Percentiles rank a stretch among this genome's conserved stretches.
Conservation (phyloP, 2,329 filamentous ascomycete species). For the Ophiostoma novo-ulmi region DNA sequence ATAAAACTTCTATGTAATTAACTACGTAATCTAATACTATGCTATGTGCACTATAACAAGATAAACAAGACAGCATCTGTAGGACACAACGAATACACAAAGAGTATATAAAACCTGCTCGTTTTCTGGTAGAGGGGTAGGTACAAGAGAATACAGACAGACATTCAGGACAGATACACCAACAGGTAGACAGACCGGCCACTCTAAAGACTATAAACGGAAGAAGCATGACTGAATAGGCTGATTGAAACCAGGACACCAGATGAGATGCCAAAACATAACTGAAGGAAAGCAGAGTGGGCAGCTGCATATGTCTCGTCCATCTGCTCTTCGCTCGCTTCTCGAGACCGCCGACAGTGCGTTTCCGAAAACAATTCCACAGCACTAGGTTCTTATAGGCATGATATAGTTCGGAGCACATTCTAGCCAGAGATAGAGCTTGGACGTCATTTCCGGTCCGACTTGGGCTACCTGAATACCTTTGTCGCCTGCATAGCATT, state of each 20-base stretch:
- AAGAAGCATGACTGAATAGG: too few species aligned
- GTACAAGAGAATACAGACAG: background rate
- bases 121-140: background rate
- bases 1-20: too few species aligned
- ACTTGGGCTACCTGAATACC: background rate
- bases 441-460: background rate
- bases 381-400: background rate
- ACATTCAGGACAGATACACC: background rate
- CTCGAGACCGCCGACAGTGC: conserved; percentile 22
- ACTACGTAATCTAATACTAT: background rate
- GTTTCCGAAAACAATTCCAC: background rate
- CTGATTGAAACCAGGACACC: too few species aligned
- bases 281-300: background rate
- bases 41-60: background rate
- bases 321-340: conserved; percentile 23
- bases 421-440: background rate
- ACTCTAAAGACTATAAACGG: background rate
- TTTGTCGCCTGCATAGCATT: background rate
- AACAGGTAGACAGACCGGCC: background rate
- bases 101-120: background rate
- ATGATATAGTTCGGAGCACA: background rate
- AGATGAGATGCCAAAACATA: background rate
- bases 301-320: conserved; percentile 22
- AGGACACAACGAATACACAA: background rate
- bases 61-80: background rate